Percentiles rank a stretch among this genome's conserved stretches.
These are phyloP conservation scores for Colletotrichum sidae DNA, from an alignment of 2,329 filamentous ascomycete species.

Conservation along the genomic window DNA sequence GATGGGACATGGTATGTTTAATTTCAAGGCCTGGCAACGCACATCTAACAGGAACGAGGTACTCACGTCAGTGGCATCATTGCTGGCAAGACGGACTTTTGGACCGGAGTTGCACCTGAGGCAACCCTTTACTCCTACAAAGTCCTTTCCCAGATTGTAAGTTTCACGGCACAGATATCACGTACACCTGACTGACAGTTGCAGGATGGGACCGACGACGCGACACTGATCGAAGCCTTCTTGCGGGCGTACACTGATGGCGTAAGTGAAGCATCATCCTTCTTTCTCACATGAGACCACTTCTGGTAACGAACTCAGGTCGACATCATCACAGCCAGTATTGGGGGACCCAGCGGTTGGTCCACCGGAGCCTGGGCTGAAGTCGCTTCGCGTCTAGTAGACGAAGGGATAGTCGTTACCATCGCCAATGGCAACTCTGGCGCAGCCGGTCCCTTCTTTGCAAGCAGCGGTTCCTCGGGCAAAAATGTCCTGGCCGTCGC, in stretches of 20 bases:
- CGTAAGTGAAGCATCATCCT: slow-evolving; percentile 18
- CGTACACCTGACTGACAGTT: background rate
- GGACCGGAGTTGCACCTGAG: slow-evolving; percentile 45
- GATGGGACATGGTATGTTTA: slow-evolving; percentile 43
- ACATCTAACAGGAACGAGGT: slow-evolving; percentile 43
- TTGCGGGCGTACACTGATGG: slow-evolving; percentile 49
- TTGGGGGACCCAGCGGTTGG: slow-evolving; percentile 52
- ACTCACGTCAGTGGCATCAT: slow-evolving; percentile 48
- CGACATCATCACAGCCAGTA: slow-evolving; percentile 57
- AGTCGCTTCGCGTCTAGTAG: slow-evolving; percentile 53
- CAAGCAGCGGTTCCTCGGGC: slow-evolving; percentile 53
- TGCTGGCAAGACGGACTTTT: slow-evolving; percentile 42
- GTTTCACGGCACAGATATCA: background rate
- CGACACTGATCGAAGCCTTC: slow-evolving; percentile 53
- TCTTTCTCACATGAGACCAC: accelerated
- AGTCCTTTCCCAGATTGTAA: slow-evolving; percentile 41
- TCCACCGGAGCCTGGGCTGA: slow-evolving; percentile 50
- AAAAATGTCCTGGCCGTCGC: slow-evolving; percentile 57
- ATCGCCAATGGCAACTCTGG: slow-evolving; percentile 66
- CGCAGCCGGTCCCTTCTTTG: slow-evolving; percentile 59
- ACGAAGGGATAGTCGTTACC: slow-evolving; percentile 60
- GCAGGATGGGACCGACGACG: slow-evolving; percentile 44
- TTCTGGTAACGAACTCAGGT: background rate
- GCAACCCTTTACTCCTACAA: slow-evolving; percentile 45
- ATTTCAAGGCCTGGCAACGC: background rate